Evolutionary conservation across 306 rosid species (phyloP), one percentile per base, ranked within the genome.

Genomic region (Prunus mongolica): DNA sequence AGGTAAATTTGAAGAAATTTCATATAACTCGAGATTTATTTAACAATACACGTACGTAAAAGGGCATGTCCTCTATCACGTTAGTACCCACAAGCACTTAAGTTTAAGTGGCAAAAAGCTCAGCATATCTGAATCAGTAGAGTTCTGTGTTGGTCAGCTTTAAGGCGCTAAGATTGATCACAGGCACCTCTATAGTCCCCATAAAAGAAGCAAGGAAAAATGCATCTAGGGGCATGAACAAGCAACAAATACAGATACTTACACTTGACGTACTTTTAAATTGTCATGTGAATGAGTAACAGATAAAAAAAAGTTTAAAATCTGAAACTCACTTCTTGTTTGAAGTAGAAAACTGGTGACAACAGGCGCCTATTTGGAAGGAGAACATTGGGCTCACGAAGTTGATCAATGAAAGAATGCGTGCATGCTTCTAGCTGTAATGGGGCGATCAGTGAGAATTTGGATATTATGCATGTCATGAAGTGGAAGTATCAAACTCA

Each of bases 381-480:
- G 46, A 93, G 89, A 60, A 89, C 90, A 73, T 86, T 92, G 60
- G 96, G 93, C 30, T 90, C 97, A 51, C 97, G 96, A 32, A 94
- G 97, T 82, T 92, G 96, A 44, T 90, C 95, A 73, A 94, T 91
- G 88, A 92, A 94, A 46, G 97, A 86, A 79, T 94, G 98, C 2
- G 93, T 79, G 83, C 97, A 89, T 74, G 97, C 98, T 87, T 94
- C 97, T 77, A 94, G 87, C 98, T 94, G 93, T 76, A 75, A 79
- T 65, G 60, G 52, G 55, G 57, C 73, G 78, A 84, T 20, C 52
- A 24, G 74, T 68, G 20, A 75, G 79, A 72, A 58, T 28, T 32
- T 47, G 38, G 54, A 49, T 22, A 45, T 45, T 19, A 30, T 34
- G 76, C 76, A 75, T 24, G 3, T 19, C n/a, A 18, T 22, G 24